Base-by-base conservation (phyloP, 495 filamentous ascomycete genomes). In the Aspergillus nanangensis region DNA sequence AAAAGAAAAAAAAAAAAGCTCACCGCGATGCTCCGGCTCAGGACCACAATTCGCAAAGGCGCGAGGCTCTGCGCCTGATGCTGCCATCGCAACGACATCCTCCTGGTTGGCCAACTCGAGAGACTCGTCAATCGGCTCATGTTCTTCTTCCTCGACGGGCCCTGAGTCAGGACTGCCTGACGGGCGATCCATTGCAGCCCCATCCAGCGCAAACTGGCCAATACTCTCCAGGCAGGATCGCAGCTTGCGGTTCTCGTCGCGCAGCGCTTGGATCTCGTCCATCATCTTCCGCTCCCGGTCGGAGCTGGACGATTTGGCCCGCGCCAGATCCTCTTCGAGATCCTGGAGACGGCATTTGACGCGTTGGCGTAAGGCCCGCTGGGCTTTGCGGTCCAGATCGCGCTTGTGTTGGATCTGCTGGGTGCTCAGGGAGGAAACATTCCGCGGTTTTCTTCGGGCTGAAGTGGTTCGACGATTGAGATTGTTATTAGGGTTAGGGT, bases 341-440 rank as follows among this genome's bases (percentile, higher is more conserved):
- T 48, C 45, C 31, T 41, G 23, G 15, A 48, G 34, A 3, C 45
- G 36, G 11, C 19, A 22, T 14, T 41, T 48, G 17, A 25, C 31
- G 7, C 45, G 24, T 25, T 48, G 45, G 3, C 45, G 45, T 14
- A 41, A 23, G 2, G 36, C 45, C 11, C 45, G 35, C 23, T 48
- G 45, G 3, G 45, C 45, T 29, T 42, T 41, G 11, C 45, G 45
- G 21, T 48, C 45, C 22, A 48, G 45, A 33, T 48, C 45, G 4
- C 45, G 45, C 23, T 48, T 48, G 29, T 48, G 45, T n/a, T 40
- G 35, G 24, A 48, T 35, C 31, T 48, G 45, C 5, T 32, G 14
- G 9, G 38, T 25, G 13, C 24, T 41, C 1, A 48, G 45, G 17
- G 37, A 11, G 4, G 36, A 32, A 3, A 48, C 25, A 3, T 18